Conservation (phyloP, 495 filamentous ascomycete species). For the Darksidea phi region DNA sequence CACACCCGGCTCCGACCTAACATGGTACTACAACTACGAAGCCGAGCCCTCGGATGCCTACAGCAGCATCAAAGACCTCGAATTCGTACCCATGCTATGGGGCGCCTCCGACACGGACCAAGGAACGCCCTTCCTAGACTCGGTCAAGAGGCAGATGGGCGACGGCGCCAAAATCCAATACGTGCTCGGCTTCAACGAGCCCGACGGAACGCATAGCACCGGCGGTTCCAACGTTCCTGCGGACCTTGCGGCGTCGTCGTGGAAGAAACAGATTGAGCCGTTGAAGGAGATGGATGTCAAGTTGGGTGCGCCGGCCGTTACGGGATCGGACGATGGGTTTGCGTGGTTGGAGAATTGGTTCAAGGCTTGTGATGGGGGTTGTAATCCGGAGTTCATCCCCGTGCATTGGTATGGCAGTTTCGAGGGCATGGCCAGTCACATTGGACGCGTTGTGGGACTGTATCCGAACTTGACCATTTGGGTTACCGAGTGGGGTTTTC, state of each 20-base stretch:
- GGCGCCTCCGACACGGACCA: constrained; percentile 49
- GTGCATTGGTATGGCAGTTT: constrained; percentile 79
- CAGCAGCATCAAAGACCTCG: constrained; percentile 46
- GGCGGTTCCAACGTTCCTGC: constrained; percentile 63
- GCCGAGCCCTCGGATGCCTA: constrained; percentile 53
- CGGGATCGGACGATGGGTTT: constrained; percentile 50
- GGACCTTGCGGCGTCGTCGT: constrained; percentile 58
- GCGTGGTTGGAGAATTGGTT: constrained; percentile 65
- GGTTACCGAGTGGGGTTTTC: constrained; percentile 69
- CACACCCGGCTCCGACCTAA: constrained; percentile 54
- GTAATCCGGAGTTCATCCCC: constrained; percentile 69
- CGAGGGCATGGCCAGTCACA: constrained; percentile 66
- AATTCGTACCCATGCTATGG: constrained; percentile 84
- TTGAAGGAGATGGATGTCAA: constrained; percentile 50
- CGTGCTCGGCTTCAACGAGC: constrained; percentile 74
- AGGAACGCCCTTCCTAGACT: constrained; percentile 56
- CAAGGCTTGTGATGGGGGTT: constrained; percentile 50
- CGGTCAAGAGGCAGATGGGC: constrained; percentile 52
- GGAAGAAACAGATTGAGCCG: constrained; percentile 66
- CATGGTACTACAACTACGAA: constrained; percentile 82
- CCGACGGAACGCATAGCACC: constrained; percentile 52
- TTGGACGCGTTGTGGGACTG: constrained; percentile 59
- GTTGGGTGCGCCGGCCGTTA: constrained; percentile 43
- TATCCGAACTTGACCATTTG: constrained; percentile 64
- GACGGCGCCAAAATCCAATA: constrained; percentile 59